phyloP scores from a whole-genome alignment of 805 yeast species.

The Tetrapisispora namnaoensis region DNA sequence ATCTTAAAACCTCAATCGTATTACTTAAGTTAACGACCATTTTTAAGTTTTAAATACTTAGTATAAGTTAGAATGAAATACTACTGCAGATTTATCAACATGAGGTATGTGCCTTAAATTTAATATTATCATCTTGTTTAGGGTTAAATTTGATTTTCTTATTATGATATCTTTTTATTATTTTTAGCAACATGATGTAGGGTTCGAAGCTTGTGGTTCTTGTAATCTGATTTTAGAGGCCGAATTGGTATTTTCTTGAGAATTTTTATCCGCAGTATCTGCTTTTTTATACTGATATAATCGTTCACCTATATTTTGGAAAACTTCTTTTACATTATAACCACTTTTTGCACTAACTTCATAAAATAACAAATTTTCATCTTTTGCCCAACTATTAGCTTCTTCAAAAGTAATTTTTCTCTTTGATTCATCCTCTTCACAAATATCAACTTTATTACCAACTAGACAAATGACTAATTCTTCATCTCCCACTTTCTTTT shows the following conservation, averaged over 20 bases:
- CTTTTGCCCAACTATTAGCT: conserved; percentile 80
- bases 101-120: no score
- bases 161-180: background rate
- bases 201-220: conserved; percentile 37
- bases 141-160: background rate
- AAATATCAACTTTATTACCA: conserved; percentile 76
- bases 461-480: conserved; percentile 73
- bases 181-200: conserved; percentile 32
- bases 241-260: conserved; percentile 6
- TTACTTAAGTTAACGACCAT: background rate
- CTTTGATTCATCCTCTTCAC: conserved; percentile 42
- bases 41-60: no score
- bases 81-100: no score
- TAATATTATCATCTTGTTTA: background rate
- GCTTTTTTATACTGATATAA: conserved; percentile 26
- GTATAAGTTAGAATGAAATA: no score
- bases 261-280: conserved; percentile 8
- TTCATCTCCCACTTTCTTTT: conserved; percentile 64
- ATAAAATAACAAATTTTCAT: conserved; percentile 81
- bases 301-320: conserved; percentile 77
- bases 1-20: background rate
- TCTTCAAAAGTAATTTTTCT: conserved; percentile 57
- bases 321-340: conserved; percentile 81
- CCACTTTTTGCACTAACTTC: conserved; percentile 94
- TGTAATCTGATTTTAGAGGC: conserved; percentile 29